phyloP scores from a whole-genome alignment of 2,329 filamentous ascomycete genomes.

The Dendryphion nanum region DNA sequence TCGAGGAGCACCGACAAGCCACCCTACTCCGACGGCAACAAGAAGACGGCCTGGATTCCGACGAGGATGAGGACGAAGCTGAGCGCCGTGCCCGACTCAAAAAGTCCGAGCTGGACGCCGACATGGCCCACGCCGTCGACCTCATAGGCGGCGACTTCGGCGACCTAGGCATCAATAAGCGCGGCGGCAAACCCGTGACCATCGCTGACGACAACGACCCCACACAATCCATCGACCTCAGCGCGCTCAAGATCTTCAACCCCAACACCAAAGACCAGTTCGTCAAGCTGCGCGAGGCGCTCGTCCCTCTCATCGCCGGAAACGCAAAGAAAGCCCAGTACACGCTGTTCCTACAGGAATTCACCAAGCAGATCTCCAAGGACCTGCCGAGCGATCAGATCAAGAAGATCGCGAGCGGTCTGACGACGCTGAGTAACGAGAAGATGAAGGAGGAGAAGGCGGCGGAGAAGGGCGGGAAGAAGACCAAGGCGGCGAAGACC shows the following conservation, averaged over 20 bases:
- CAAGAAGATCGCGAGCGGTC: conserved; percentile 85
- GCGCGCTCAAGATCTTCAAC: conserved; percentile 79
- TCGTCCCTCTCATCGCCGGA: conserved; percentile 73
- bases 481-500: conserved; percentile 93
- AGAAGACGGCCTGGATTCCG: conserved; percentile 57
- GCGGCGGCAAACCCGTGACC: conserved; percentile 66
- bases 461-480: conserved; percentile 91
- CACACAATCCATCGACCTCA: conserved; percentile 76
- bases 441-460: conserved; percentile 99
- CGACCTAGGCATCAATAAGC: conserved; percentile 68
- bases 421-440: conserved; percentile 93
- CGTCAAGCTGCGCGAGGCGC: conserved; percentile 69
- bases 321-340: conserved; percentile 91
- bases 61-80: conserved; percentile 72
- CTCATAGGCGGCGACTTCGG: too few relatives aligned
- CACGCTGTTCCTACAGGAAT: conserved; percentile 84
- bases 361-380: conserved; percentile 81
- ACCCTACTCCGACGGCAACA: conserved; percentile 59
- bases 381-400: conserved; percentile 90
- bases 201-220: conserved; percentile 72
- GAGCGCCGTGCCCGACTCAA: conserved; percentile 71
- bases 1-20: conserved; percentile 70
- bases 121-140: conserved; percentile 86
- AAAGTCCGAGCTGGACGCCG: conserved; percentile 79
- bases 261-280: conserved; percentile 87